Percentiles rank a stretch among this genome's conserved stretches.
These are phyloP conservation scores for Mariannaea elegans DNA, from an alignment of 2,329 filamentous ascomycete species.

Conservation along the genomic window DNA sequence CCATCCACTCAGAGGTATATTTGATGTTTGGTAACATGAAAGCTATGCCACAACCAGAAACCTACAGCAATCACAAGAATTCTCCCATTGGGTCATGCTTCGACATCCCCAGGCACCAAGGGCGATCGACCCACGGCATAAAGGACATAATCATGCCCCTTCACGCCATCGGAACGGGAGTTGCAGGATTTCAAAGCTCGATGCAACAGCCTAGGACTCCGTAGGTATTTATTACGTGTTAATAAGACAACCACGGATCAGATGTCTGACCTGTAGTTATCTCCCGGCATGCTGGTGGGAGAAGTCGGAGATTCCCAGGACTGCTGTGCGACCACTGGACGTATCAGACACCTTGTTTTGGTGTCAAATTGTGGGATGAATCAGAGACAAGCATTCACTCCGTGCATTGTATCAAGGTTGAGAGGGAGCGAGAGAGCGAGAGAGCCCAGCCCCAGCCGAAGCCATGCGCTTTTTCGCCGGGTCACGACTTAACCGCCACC, in stretches of 20 bases:
- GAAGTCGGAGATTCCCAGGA: background rate
- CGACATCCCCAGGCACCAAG: conserved; percentile 23
- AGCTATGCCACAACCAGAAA: conserved; percentile 16
- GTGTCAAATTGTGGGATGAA: conserved; percentile 6
- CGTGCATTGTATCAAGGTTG: conserved; percentile 22
- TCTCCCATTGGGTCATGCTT: conserved; percentile 31
- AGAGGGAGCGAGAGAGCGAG: too few relatives aligned
- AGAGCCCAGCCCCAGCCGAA: background rate
- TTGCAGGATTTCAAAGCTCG: conserved; percentile 4
- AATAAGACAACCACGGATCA: background rate
- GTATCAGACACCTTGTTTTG: background rate
- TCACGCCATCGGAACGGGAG: conserved; percentile 11
- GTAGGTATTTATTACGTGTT: conserved; percentile 16
- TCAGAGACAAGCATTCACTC: conserved; percentile 13
- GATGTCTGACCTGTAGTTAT: too few relatives aligned
- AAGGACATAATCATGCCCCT: conserved; percentile 14
- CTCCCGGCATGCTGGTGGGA: background rate
- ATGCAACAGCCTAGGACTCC: conserved; percentile 1
- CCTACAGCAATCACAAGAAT: conserved; percentile 5
- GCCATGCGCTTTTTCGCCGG: background rate
- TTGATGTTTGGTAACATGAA: background rate
- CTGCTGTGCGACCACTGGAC: conserved; percentile 9
- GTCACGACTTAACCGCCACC: conserved; percentile 33
- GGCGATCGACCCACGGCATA: conserved; percentile 26
- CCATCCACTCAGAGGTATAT: background rate